phyloP scores from a whole-genome alignment of 169 alveolate species.

The Babesia sp. region DNA sequence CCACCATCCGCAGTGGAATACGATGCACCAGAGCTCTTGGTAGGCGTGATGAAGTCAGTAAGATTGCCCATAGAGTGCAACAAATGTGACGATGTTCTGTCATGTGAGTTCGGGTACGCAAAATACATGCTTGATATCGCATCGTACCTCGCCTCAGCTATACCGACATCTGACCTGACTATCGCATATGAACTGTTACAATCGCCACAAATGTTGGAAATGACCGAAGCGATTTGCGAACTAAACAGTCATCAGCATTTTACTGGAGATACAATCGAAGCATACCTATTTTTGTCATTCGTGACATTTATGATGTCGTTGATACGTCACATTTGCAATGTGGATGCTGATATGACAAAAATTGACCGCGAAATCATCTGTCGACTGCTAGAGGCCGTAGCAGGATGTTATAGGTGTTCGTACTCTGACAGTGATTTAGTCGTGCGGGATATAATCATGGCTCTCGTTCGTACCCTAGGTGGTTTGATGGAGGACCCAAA shows the following conservation, averaged over 20 bases:
- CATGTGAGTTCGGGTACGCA: constrained; percentile 14
- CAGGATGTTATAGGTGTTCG: constrained; percentile 26
- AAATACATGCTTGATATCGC: background rate
- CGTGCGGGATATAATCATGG: constrained; percentile 16
- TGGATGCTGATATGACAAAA: too few species aligned
- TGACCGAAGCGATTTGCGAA: constrained; percentile 7
- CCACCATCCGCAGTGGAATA: background rate
- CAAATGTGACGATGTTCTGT: constrained; percentile 8
- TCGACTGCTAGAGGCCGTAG: constrained; percentile 2
- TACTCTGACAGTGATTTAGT: constrained; percentile 3
- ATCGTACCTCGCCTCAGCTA: background rate
- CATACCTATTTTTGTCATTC: background rate
- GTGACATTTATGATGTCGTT: background rate
- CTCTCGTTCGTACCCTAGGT: background rate
- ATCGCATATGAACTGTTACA: background rate
- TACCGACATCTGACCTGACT: background rate
- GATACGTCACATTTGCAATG: background rate
- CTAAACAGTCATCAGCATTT: background rate
- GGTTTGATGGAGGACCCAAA: background rate
- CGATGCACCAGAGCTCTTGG: constrained; percentile 1
- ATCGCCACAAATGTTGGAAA: background rate
- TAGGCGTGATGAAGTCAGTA: background rate
- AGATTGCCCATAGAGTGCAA: background rate
- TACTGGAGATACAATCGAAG: constrained; percentile 17
- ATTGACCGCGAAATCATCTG: background rate